Conservation (phyloP, 2,329 filamentous ascomycete species). For the Xylariales sp. region DNA sequence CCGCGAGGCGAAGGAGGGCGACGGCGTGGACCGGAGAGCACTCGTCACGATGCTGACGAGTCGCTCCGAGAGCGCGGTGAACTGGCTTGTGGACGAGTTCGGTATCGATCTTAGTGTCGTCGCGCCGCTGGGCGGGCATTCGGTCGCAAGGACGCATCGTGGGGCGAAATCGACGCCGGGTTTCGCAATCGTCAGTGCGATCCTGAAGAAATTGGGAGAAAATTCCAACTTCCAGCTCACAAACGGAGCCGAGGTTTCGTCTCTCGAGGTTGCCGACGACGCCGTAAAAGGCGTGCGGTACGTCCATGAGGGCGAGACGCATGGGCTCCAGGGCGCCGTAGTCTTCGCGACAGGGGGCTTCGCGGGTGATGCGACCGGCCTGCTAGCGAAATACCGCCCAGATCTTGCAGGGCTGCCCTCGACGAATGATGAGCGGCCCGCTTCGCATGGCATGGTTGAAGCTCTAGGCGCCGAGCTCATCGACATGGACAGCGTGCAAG, state of each 20-base stretch:
- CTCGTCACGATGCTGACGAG: constrained; percentile 46
- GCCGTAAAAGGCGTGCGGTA: constrained; percentile 51
- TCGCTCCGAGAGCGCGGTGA: constrained; percentile 43
- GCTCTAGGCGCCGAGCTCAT: constrained; percentile 37
- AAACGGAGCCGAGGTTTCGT: constrained; percentile 48
- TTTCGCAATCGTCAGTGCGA: constrained; percentile 49
- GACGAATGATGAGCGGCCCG: constrained; percentile 56
- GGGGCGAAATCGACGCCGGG: constrained; percentile 52
- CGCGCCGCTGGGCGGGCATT: constrained; percentile 56
- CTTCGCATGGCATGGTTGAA: constrained; percentile 41
- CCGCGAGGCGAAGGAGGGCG: constrained; percentile 19
- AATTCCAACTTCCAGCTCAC: constrained; percentile 46
- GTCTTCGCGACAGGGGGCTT: constrained; percentile 60
- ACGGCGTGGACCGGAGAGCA: constrained; percentile 30
- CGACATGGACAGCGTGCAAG: constrained; percentile 54
- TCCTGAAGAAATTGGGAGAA: constrained; percentile 47
- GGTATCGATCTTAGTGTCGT: constrained; percentile 56
- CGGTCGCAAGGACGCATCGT: constrained; percentile 50
- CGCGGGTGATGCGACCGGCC: constrained; percentile 53
- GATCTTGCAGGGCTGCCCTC: constrained; percentile 57
- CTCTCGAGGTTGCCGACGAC: constrained; percentile 26
- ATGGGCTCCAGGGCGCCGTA: constrained; percentile 46
- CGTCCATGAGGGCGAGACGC: constrained; percentile 26
- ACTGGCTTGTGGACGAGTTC: constrained; percentile 53
- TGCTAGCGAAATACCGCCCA: constrained; percentile 51